These are phyloP conservation scores for Fraxinus latifolia DNA, from an alignment of 305 asterid species.

Conservation along the genomic window DNA sequence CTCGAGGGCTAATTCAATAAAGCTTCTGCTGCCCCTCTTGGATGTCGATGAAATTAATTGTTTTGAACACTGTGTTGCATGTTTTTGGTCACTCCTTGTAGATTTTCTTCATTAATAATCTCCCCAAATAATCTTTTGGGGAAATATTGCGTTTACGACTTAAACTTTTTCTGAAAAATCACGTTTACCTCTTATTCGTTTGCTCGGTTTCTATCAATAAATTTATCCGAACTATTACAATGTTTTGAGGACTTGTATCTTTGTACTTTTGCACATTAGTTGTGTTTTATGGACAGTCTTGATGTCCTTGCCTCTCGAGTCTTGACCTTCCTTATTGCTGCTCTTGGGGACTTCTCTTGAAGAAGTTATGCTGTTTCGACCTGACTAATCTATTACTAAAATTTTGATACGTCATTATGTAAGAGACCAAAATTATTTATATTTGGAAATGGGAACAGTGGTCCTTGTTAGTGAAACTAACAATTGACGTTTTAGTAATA, in stretches of 20 bases:
- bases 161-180: background rate
- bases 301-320: background rate
- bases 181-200: background rate
- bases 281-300: background rate
- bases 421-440: background rate
- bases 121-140: conserved; percentile 19
- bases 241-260: background rate
- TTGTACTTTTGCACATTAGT: background rate
- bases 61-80: conserved; percentile 20
- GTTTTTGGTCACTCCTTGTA: background rate
- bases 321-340: background rate
- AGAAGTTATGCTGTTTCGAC: background rate
- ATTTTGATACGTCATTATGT: background rate
- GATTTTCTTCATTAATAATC: conserved; percentile 27
- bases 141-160: conserved; percentile 13
- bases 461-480: background rate
- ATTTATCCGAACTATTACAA: background rate
- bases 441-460: background rate
- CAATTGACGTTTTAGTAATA: background rate
- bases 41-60: conserved; percentile 44
- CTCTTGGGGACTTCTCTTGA: background rate
- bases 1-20: conserved; percentile 48
- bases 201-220: background rate
- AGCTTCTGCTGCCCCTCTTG: background rate
- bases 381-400: background rate